Base-by-base conservation (phyloP, 495 filamentous ascomycete genomes). In the Xylaria intraflava region DNA sequence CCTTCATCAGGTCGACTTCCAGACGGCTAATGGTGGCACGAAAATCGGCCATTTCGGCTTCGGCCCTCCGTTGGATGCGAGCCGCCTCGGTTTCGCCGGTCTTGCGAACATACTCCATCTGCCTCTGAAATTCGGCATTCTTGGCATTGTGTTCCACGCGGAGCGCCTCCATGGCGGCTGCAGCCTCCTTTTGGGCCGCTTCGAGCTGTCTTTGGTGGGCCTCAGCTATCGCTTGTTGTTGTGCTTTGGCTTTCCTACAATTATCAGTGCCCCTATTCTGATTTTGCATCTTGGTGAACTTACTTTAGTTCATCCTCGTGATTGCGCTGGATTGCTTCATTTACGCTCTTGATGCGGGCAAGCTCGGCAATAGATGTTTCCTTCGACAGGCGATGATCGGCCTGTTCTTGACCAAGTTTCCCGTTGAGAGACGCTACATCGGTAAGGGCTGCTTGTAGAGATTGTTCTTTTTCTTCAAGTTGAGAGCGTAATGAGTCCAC, bases 401-500 rank as follows among this genome's bases (percentile, higher is more conserved):
- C 79, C 64, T 88, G 83, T 55, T 86, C 89, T 66, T 90, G 89
- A 11, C 83, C 82, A 46, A 94, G 75, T 60, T 82, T 85, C 26
- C 82, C 77, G 48, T 87, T 77, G 12, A 88, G 66, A n/a, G 75
- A 80, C 16, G 90, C 66, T 19, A 85, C 66, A 41, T 86, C 82
- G 3, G 79, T 73, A 59, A 90, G 82, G 41, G 84, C 65, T 45
- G 84, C 85, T 61, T 87, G 79, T 14, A 95, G 67, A 0, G 79
- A 78, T 53, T 83, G 76, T 23, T 76, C 82, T 54, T 83, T 86
- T 38, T 90, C 84, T 49, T 87, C 85, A 9, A 94, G 64, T 64
- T 95, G 85, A 5, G 78, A 77, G 48, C 87, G 83, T 16, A 99
- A 72, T 1, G 85, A 83, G 62, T 99, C 93, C 22, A 97, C 80